Evolutionary conservation across 1,139 yeast genomes (phyloP), one percentile per base, ranked within the genome.

Genomic region (Zhuliangozyma blackwelliae): DNA sequence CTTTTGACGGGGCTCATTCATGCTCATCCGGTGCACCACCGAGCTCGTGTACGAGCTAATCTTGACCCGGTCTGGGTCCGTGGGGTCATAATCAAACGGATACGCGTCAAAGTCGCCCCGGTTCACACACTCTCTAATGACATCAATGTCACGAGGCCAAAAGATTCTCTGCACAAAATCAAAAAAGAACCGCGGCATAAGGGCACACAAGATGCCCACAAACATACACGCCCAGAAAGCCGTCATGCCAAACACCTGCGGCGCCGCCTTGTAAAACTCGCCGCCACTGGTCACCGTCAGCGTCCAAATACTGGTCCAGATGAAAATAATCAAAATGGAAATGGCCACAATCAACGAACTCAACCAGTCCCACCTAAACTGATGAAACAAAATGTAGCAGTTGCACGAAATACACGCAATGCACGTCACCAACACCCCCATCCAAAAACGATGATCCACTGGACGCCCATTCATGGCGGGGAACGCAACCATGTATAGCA

Each of bases 231-330:
- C 90, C 98, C 98, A 92, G 59, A 79, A 89, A 2, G 79, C 54
- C 2, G 81, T 68, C 12, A 81, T 59, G 2, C 92, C 94, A 58
- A 84, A 89, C 40, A 85, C 68, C 52, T 81, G 82, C 3, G 77
- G 70, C 2, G 86, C 96, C 13, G 87, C 79, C 47, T 82, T 77
- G 63, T 83, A 92, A 45, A 86, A 82, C 49, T 85, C 95, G 5
- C 68, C 75, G 38, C 92, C 72, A 36, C 65, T 62, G 10, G 68
- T 46, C 7, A 76, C 58, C 9, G 59, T 48, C 13, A 83, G 65
- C 1, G 96, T 78, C 90, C 96, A 92, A 34, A 90, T 69, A 35
- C 96, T 96, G 1, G 96, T 81, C 97, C 97, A 90, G 40, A 78
- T 80, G 58, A 79, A 85, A 34, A 88, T 69, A 34, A 89, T 53